Conservation (phyloP, 2,329 filamentous ascomycete genomes). For the Alternaria ethzedia region DNA sequence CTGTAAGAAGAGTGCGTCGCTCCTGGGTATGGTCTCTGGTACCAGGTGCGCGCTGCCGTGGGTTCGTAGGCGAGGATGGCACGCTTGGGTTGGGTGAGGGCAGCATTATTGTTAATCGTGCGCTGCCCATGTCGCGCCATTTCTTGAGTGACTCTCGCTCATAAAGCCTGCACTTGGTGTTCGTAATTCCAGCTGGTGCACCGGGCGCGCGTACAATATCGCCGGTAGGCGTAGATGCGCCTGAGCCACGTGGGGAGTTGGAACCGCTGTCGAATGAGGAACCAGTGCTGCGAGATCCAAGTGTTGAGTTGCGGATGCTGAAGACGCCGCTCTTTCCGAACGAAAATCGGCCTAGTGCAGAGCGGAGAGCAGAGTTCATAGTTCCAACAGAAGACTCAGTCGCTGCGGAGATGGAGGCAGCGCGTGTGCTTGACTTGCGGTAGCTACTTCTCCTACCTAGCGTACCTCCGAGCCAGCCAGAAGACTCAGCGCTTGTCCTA, state of each 20-base stretch:
- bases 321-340: constrained; percentile 72
- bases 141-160: constrained; percentile 74
- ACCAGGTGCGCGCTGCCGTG: constrained; percentile 44
- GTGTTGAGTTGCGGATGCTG: constrained; percentile 80
- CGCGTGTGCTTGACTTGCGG: constrained; percentile 59
- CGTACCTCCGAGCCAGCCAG: constrained; percentile 59
- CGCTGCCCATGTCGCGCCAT: constrained; percentile 92
- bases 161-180: constrained; percentile 87
- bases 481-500: constrained; percentile 41
- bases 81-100: constrained; percentile 64
- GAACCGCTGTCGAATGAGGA: constrained; percentile 55
- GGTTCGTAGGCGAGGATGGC: constrained; percentile 33
- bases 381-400: constrained; percentile 79
- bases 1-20: constrained; percentile 83
- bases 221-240: constrained; percentile 42
- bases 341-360: constrained; percentile 76
- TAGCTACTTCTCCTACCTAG: constrained; percentile 62
- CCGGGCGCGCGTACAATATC: constrained; percentile 32
- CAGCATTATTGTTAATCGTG: constrained; percentile 79
- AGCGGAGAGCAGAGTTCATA: constrained; percentile 76
- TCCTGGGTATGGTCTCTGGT: constrained; percentile 61
- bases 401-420: constrained; percentile 64
- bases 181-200: constrained; percentile 71
- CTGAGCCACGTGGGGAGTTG: constrained; percentile 32
- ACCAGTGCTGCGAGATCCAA: constrained; percentile 66